These are phyloP conservation scores for Nicotiana tomentosiformis DNA, from an alignment of 257 asterid genomes.

Conservation along the genomic window DNA sequence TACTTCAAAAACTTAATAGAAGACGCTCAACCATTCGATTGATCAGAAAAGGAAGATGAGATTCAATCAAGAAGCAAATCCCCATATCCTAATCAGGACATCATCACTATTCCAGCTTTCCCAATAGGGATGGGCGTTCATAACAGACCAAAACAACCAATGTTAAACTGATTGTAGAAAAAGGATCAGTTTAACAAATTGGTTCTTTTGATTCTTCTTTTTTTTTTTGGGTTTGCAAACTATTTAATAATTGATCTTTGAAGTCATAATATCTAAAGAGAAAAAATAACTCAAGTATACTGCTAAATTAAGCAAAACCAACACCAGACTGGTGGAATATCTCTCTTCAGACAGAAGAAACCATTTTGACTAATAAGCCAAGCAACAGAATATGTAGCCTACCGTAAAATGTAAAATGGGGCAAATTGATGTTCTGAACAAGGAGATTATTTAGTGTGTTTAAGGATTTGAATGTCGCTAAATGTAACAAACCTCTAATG, in stretches of 20 bases:
- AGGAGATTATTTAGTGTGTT: not conserved
- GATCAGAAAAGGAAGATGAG: not conserved
- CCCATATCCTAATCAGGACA: not conserved
- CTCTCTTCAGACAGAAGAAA: not conserved
- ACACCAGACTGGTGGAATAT: not conserved
- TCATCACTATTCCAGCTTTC: not conserved
- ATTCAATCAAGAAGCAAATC: not conserved
- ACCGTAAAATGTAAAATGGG: not conserved
- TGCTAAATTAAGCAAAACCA: not conserved
- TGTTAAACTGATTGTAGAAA: not conserved
- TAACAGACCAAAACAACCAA: not conserved
- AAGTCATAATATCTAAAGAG: not conserved
- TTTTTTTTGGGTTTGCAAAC: not conserved
- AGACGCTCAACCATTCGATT: not conserved
- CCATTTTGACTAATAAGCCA: not conserved
- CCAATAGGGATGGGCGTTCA: not conserved
- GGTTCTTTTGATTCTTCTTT: not conserved
- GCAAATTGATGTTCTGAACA: not conserved
- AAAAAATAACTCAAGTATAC: not conserved
- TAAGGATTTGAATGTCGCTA: not conserved
- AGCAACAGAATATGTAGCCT: not conserved
- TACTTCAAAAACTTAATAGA: not conserved
- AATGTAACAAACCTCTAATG: not conserved
- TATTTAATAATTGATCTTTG: not conserved
- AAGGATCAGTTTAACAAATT: not conserved